These are phyloP conservation scores for Saturnispora ahearnii DNA, from an alignment of 805 yeast genomes.

Conservation along the genomic window DNA sequence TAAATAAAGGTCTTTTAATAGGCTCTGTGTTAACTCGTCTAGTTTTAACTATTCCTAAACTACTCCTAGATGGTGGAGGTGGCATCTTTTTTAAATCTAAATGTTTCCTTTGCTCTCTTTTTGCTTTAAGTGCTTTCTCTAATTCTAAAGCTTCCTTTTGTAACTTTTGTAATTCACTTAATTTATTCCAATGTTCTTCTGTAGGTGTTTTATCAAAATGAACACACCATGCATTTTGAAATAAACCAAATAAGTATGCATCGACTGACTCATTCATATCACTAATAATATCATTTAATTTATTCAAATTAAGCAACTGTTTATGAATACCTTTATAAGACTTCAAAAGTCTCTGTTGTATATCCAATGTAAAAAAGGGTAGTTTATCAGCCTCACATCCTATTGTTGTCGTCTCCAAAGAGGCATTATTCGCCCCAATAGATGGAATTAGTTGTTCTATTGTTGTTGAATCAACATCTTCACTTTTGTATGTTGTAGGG, in stretches of 20 bases:
- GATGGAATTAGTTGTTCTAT: background rate
- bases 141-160: conserved; percentile 15
- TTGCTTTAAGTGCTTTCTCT: conserved; percentile 10
- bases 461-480: background rate
- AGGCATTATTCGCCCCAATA: background rate
- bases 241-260: conserved; percentile 65
- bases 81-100: conserved; percentile 16
- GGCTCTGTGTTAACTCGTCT: background rate
- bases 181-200: conserved; percentile 17
- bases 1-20: conserved; percentile 5
- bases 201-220: conserved; percentile 41
- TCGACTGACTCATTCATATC: conserved; percentile 69
- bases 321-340: conserved; percentile 33
- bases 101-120: conserved; percentile 12
- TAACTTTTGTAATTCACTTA: conserved; percentile 15
- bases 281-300: conserved; percentile 52
- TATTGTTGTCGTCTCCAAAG: conserved; percentile 3
- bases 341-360: conserved; percentile 15
- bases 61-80: conserved; percentile 13
- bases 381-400: conserved; percentile 12
- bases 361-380: conserved; percentile 18
- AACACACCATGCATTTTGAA: conserved; percentile 83
- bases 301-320: conserved; percentile 48
- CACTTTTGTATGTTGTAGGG: conserved; percentile 1
- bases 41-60: background rate